Evolutionary conservation across 2,329 filamentous ascomycete genomes (phyloP).

Genomic region (Emergomyces africanus): DNA sequence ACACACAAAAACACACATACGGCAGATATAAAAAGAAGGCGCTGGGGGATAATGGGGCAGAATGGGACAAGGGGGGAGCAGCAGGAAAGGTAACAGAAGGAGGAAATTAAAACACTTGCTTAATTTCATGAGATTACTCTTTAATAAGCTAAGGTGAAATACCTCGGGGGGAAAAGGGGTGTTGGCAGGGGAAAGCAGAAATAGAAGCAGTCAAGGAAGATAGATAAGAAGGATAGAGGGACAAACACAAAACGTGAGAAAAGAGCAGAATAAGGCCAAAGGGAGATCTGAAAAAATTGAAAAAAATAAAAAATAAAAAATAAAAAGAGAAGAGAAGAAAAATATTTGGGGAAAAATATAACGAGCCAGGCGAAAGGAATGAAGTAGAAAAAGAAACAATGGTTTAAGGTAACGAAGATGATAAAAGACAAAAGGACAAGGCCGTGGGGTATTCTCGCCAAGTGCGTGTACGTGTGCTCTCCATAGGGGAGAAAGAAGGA

Average conservation of each 20-base stretch:
- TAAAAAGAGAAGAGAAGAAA: background rate
- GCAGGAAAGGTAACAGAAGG: background rate
- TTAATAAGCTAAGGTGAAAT: background rate
- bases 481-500: background rate
- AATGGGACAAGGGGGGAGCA: background rate
- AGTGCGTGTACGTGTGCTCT: background rate
- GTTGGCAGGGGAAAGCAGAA: background rate
- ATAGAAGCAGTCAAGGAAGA: background rate
- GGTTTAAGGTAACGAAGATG: background rate
- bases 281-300: background rate
- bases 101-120: background rate
- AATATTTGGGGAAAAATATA: background rate
- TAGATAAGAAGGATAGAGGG: background rate
- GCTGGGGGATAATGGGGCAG: background rate
- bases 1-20: background rate
- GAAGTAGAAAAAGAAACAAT: background rate
- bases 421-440: background rate
- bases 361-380: background rate
- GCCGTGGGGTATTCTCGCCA: conserved; percentile 1
- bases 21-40: background rate
- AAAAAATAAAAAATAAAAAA: background rate
- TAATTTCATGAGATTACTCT: background rate
- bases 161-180: background rate
- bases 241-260: background rate
- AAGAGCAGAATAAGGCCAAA: background rate